phyloP scores from a whole-genome alignment of 345 rosid genomes.

The Hypericum perforatum region DNA sequence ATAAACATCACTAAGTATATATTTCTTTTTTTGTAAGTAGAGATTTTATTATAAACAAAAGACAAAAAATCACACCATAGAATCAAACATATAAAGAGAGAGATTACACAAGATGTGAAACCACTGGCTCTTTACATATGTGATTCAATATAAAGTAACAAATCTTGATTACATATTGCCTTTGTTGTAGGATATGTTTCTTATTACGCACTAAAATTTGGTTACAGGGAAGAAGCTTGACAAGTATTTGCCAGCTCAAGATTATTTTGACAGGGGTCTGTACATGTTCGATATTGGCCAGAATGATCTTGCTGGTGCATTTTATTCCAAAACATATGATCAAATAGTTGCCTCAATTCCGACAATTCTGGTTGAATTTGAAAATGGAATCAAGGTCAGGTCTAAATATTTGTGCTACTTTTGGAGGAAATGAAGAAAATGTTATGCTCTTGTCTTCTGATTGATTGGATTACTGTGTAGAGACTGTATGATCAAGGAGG shows the following conservation, averaged over 20 bases:
- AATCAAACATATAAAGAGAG: too few relatives aligned
- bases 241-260: constrained; percentile 57
- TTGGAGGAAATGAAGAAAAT: not conserved
- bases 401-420: too few relatives aligned
- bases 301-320: constrained; percentile 94
- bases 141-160: too few relatives aligned
- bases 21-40: too few relatives aligned
- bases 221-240: constrained; percentile 41
- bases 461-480: constrained; percentile 23
- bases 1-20: too few relatives aligned
- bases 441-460: not conserved
- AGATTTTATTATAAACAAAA: too few relatives aligned
- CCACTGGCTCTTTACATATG: too few relatives aligned
- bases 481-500: constrained; percentile 72
- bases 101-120: too few relatives aligned
- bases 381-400: constrained; percentile 57
- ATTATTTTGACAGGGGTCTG: constrained; percentile 53
- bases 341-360: constrained; percentile 79
- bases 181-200: too few relatives aligned
- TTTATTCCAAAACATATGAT: constrained; percentile 76
- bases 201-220: not conserved
- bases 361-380: constrained; percentile 52
- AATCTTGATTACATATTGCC: too few relatives aligned
- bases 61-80: too few relatives aligned
- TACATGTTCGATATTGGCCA: constrained; percentile 94